Base-by-base conservation (phyloP, 192 early-diverging fungal species). In the Coemansia sp. region DNA sequence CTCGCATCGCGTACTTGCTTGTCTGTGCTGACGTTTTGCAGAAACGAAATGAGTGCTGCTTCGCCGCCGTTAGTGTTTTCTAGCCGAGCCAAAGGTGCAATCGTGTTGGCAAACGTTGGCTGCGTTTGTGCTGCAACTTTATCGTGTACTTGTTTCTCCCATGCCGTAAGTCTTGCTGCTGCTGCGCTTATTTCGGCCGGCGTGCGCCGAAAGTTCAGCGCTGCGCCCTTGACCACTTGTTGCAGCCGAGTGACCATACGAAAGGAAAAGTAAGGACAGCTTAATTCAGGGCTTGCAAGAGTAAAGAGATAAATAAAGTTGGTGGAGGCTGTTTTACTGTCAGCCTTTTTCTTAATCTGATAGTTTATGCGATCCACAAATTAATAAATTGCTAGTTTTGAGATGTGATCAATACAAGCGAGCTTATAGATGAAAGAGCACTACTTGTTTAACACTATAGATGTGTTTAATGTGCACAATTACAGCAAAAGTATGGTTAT, bases 1-100 rank as follows among this genome's bases (percentile, higher is more conserved):
- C 87, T 83, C 27, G 89, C 89, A 22, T 88, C 88, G 47, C 89
- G 86, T 1, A 89, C 83, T 25, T 64, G 69, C 56, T 84, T 85
- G 47, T 89, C 83, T n/a, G 77, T 59, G 64, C 75, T 76, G 24
- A 74, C 70, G 60, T 76, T 72, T 49, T 80, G 70, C 3, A 84
- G 57, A 35, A 70, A 79, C 2, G 64, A 50, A 5, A 70, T 48
- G 22, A 73, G 50, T 11, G 64, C 45, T 4, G 67, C 41, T 25
- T 73, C 71, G 1, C 60, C 57, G 5, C 60, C 64, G 2, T 41
- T 25, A 35, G 68, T 38, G 61, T 79, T 79, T 24, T 79, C 76
- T 12, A 64, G 60, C 23, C 32, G 43, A 19, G 76, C 76, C 19
- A 79, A 50, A 1, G 71, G 71, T 2, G 61, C 61, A 29, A 79